phyloP scores from a whole-genome alignment of 805 yeast species.

The Zygoascus tannicola region DNA sequence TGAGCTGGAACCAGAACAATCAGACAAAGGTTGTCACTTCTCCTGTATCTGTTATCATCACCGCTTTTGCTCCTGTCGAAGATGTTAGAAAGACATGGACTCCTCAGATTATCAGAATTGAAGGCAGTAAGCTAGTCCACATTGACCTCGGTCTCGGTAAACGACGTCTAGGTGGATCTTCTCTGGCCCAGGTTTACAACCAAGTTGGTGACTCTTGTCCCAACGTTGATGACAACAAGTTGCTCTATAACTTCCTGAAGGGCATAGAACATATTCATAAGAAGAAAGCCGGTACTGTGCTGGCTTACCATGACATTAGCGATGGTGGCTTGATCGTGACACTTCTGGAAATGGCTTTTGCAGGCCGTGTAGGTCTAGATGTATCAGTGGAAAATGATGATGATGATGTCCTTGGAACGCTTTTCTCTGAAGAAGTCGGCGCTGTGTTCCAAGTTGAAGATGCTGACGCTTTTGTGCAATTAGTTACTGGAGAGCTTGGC shows the following conservation, averaged over 20 bases:
- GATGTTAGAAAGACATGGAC: conserved; percentile 93
- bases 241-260: conserved; percentile 61
- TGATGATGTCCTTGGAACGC: conserved; percentile 16
- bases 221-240: conserved; percentile 58
- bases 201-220: conserved; percentile 81
- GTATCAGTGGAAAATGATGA: conserved; percentile 33
- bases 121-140: conserved; percentile 45
- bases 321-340: conserved; percentile 93
- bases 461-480: conserved; percentile 42
- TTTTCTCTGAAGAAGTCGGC: conserved; percentile 88
- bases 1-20: conserved; percentile 61
- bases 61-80: conserved; percentile 83
- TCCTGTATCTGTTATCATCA: conserved; percentile 84
- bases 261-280: conserved; percentile 67
- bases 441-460: conserved; percentile 85
- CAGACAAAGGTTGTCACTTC: conserved; percentile 71
- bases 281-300: conserved; percentile 43
- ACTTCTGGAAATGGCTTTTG: conserved; percentile 91
- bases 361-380: conserved; percentile 79
- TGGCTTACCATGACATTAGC: conserved; percentile 90
- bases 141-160: conserved; percentile 65
- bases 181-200: conserved; percentile 85
- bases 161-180: conserved; percentile 81
- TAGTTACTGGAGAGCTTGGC: conserved; percentile 47
- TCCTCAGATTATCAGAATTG: conserved; percentile 57